phyloP scores from a whole-genome alignment of 495 filamentous ascomycete genomes.

The Aspergillus affinis region DNA sequence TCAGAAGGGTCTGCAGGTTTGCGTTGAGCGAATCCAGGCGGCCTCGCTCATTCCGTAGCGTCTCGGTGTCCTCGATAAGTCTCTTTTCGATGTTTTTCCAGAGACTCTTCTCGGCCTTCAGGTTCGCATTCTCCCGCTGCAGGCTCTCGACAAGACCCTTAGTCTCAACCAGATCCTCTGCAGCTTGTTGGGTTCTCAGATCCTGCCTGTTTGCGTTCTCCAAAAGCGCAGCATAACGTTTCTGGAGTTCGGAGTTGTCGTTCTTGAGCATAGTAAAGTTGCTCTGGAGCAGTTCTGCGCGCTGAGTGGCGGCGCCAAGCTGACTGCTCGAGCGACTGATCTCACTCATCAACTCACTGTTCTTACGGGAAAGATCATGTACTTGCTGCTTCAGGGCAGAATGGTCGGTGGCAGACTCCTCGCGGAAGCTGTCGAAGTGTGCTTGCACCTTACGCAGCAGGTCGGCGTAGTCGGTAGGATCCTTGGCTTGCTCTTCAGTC shows the following conservation, averaged over 20 bases:
- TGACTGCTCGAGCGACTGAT: conserved; percentile 75
- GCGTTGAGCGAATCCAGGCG: conserved; percentile 76
- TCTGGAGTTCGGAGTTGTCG: conserved; percentile 83
- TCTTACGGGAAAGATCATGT: conserved; percentile 77
- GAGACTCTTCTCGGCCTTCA: conserved; percentile 87
- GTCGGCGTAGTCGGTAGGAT: conserved; percentile 61
- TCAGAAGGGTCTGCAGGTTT: conserved; percentile 80
- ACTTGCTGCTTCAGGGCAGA: conserved; percentile 81
- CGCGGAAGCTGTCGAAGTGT: conserved; percentile 86
- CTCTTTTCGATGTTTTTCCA: conserved; percentile 91
- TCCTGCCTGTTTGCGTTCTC: conserved; percentile 89
- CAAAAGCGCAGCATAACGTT: conserved; percentile 68
- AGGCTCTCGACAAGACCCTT: conserved; percentile 80
- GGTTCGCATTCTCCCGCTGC: conserved; percentile 85
- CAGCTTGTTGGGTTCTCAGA: conserved; percentile 81
- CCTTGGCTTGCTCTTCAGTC: conserved; percentile 40
- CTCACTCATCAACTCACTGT: conserved; percentile 76
- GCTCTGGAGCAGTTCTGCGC: conserved; percentile 85
- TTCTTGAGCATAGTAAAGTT: conserved; percentile 79
- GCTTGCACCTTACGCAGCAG: conserved; percentile 80
- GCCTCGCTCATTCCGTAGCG: conserved; percentile 75
- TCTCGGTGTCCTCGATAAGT: conserved; percentile 80
- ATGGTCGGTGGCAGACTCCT: conserved; percentile 77
- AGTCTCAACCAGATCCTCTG: conserved; percentile 88
- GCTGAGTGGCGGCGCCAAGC: conserved; percentile 73